Percentiles rank a stretch among this genome's conserved stretches.
Evolutionary conservation across 129 eudicot species (phyloP).

Genomic region (Smallanthus sonchifolius): DNA sequence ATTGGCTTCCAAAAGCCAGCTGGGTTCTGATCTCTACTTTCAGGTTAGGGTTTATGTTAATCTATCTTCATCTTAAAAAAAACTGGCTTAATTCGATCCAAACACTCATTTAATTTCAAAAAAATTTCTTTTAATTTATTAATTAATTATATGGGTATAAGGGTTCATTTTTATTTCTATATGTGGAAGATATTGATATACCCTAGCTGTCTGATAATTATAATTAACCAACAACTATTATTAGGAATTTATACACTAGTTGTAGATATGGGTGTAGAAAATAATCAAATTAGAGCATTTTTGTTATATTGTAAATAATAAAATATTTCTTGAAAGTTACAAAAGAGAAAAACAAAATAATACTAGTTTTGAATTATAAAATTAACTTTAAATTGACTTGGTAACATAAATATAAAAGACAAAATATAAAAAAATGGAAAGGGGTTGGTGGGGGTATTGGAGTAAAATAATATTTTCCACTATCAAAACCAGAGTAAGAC

Average conservation of each 20-base stretch:
- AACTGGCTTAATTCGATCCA: not conserved
- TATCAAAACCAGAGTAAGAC: constrained; percentile 31
- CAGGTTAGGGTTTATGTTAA: constrained; percentile 22
- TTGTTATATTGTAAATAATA: too few species aligned
- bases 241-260: not conserved
- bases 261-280: not conserved
- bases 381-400: not conserved
- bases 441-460: constrained; percentile 13
- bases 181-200: not conserved
- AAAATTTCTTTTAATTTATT: not conserved
- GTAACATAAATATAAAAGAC: not conserved
- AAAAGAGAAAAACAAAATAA: too few species aligned
- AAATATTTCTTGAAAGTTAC: too few species aligned
- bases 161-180: not conserved
- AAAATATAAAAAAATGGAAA: not conserved
- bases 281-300: too few species aligned
- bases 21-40: constrained; percentile 20
- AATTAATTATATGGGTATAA: not conserved
- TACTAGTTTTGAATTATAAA: too few species aligned
- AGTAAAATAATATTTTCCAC: constrained; percentile 28
- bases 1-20: constrained; percentile 19
- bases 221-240: not conserved
- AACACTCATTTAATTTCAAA: not conserved
- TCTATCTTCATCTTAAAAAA: not conserved
- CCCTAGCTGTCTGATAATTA: not conserved